Percentiles rank a stretch among this genome's conserved stretches.
Conservation (phyloP, 352 stramenopile species). For the Pythium chondricola region DNA sequence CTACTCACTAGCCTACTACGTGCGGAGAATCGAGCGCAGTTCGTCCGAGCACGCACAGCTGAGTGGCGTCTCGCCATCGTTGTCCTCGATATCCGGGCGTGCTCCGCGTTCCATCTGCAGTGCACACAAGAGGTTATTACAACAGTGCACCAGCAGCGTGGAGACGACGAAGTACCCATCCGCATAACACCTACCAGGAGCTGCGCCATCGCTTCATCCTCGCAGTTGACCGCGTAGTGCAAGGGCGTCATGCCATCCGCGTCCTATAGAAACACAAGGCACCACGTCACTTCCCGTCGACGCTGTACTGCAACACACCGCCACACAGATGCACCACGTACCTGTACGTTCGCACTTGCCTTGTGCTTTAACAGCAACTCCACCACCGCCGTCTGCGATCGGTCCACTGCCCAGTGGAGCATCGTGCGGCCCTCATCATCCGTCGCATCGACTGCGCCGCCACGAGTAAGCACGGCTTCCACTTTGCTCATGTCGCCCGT, state of each 20-base stretch:
- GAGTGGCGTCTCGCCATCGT: slow-evolving; percentile 60
- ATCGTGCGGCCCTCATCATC: slow-evolving; percentile 74
- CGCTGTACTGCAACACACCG: too few species aligned
- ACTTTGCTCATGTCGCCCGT: slow-evolving; percentile 55
- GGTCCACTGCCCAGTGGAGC: slow-evolving; percentile 77
- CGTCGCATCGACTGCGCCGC: slow-evolving; percentile 41
- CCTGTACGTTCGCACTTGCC: slow-evolving; percentile 55
- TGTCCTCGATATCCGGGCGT: slow-evolving; percentile 48
- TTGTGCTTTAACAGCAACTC: slow-evolving; percentile 45
- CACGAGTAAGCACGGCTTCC: slow-evolving; percentile 29
- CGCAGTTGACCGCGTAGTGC: slow-evolving; percentile 71
- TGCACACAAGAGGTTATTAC: not conserved
- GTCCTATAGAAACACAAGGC: too few species aligned
- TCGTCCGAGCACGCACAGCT: slow-evolving; percentile 29
- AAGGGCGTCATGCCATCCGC: slow-evolving; percentile 73
- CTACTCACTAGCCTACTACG: too few species aligned
- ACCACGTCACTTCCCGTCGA: too few species aligned
- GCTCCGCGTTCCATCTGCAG: slow-evolving; percentile 56
- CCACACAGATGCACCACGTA: too few species aligned
- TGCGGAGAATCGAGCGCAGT: slow-evolving; percentile 42
- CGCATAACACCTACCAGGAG: slow-evolving; percentile 36
- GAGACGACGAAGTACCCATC: not conserved
- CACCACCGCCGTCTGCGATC: slow-evolving; percentile 43
- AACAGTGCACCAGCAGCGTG: slow-evolving; percentile 1
- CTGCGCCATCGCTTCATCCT: slow-evolving; percentile 56